Percentiles rank a stretch among this genome's conserved stretches.
phyloP scores from a whole-genome alignment of 1,139 yeast species.

The Yamadazyma siamensis region DNA sequence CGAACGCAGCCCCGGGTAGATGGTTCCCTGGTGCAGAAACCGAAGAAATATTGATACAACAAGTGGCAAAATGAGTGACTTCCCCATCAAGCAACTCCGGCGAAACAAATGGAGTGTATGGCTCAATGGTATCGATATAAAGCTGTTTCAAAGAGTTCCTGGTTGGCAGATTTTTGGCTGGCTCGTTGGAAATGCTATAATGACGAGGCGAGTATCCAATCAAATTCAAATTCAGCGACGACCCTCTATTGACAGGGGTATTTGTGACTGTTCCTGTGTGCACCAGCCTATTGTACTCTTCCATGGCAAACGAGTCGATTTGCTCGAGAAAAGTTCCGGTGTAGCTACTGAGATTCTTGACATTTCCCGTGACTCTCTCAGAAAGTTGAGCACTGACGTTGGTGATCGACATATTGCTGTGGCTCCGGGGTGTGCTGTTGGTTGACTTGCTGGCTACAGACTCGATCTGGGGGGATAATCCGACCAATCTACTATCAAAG shows the following conservation, averaged over 20 bases:
- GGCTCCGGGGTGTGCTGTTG: not conserved
- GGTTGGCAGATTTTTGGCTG: not conserved
- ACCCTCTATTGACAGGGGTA: not conserved
- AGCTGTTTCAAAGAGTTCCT: conserved; percentile 6
- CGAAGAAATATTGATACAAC: conserved; percentile 19
- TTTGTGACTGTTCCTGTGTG: not conserved
- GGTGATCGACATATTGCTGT: not conserved
- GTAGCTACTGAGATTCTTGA: conserved; percentile 11
- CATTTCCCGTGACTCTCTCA: conserved; percentile 7
- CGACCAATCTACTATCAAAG: too few relatives aligned
- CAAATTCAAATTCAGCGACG: not conserved
- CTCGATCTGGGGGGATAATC: conserved; percentile 1
- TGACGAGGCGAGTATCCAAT: not conserved
- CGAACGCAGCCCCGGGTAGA: conserved; percentile 14
- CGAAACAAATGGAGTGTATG: conserved; percentile 19
- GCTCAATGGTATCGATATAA: conserved; percentile 15
- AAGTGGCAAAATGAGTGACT: conserved; percentile 15
- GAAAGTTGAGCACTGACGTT: conserved; percentile 1
- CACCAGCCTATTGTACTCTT: conserved; percentile 10
- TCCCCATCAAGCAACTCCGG: conserved; percentile 11
- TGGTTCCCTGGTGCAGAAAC: conserved; percentile 11
- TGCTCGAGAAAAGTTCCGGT: conserved; percentile 17
- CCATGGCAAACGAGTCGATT: conserved; percentile 11
- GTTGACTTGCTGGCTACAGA: not conserved
- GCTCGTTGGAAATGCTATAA: not conserved